These are phyloP conservation scores for Aspergillus intermedius DNA, from an alignment of 2,329 filamentous ascomycete species.

Conservation along the genomic window DNA sequence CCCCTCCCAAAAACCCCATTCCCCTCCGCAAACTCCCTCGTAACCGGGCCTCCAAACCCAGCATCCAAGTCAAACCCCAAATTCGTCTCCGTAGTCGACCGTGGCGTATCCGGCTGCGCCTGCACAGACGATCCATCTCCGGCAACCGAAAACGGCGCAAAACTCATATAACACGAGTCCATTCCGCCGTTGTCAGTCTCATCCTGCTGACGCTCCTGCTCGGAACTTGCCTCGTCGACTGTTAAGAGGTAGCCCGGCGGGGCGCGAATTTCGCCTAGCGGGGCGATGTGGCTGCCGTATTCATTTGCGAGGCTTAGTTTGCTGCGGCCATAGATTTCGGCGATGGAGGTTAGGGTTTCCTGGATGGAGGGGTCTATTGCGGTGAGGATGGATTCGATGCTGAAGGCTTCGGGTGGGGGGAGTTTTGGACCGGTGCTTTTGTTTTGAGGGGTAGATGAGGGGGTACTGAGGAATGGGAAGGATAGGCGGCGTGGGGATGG, in stretches of 20 bases:
- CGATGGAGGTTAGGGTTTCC: slow-evolving; percentile 54
- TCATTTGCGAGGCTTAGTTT: slow-evolving; percentile 57
- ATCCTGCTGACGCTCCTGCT: slow-evolving; percentile 28
- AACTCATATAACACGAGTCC: slow-evolving; percentile 29
- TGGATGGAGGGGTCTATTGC: slow-evolving; percentile 55
- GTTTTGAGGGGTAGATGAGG: slow-evolving; percentile 3
- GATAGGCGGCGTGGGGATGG: slow-evolving; percentile 15
- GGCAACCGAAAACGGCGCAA: background rate
- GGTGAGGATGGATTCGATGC: slow-evolving; percentile 50
- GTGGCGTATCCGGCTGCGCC: slow-evolving; percentile 9
- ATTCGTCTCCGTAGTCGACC: slow-evolving; percentile 2
- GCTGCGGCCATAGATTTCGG: slow-evolving; percentile 57
- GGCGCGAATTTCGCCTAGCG: slow-evolving; percentile 51
- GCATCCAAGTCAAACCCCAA: slow-evolving; percentile 1
- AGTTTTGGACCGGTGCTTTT: slow-evolving; percentile 23
- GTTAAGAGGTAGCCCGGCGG: slow-evolving; percentile 30
- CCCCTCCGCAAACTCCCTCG: slow-evolving; percentile 23
- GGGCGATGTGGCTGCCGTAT: slow-evolving; percentile 56
- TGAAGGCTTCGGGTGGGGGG: slow-evolving; percentile 48
- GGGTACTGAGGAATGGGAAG: slow-evolving; percentile 22
- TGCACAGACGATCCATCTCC: slow-evolving; percentile 12
- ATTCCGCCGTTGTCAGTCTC: slow-evolving; percentile 34
- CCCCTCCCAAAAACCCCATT: slow-evolving; percentile 22
- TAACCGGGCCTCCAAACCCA: slow-evolving; percentile 9
- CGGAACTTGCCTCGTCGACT: slow-evolving; percentile 39